Conservation (phyloP, 495 filamentous ascomycete species). For the Ascodesmis nigricans region DNA sequence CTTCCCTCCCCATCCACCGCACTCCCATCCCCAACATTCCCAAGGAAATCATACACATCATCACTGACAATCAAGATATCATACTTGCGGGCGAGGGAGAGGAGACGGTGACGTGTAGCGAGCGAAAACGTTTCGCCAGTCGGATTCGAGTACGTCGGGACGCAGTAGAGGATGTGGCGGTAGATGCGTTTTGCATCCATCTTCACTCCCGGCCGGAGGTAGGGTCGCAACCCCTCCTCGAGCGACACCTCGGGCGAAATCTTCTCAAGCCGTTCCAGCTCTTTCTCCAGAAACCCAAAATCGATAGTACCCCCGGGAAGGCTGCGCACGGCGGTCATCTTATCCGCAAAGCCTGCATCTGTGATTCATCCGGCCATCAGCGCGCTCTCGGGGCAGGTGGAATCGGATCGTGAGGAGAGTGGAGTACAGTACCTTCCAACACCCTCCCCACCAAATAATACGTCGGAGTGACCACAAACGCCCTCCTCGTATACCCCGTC, state of each 20-base stretch:
- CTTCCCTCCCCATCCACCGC: constrained; percentile 31
- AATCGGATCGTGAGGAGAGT: constrained; percentile 7
- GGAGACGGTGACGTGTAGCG: constrained; percentile 35
- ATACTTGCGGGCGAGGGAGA: constrained; percentile 44
- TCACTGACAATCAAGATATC: constrained; percentile 65
- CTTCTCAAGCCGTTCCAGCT: constrained; percentile 5
- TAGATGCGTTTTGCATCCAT: constrained; percentile 31
- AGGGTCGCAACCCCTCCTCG: constrained; percentile 6
- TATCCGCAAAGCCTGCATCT: constrained; percentile 18
- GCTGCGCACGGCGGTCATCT: constrained; percentile 11
- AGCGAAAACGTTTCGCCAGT: constrained; percentile 51
- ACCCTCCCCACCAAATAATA: constrained; percentile 61
- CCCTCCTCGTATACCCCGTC: constrained; percentile 39
- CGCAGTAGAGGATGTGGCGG: constrained; percentile 61
- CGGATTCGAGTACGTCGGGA: constrained; percentile 67
- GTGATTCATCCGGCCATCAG: neutral
- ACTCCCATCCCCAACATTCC: constrained; percentile 25
- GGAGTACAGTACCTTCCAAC: constrained; percentile 57
- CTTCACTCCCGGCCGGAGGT: constrained; percentile 26
- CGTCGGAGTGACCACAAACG: constrained; percentile 62
- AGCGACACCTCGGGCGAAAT: constrained; percentile 11
- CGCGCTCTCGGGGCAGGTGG: neutral
- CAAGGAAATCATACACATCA: constrained; percentile 74
- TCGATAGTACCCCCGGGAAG: constrained; percentile 9
- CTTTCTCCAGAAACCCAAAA: constrained; percentile 3